Base-by-base conservation (phyloP, 345 rosid species). In the Passiflora organensis region DNA sequence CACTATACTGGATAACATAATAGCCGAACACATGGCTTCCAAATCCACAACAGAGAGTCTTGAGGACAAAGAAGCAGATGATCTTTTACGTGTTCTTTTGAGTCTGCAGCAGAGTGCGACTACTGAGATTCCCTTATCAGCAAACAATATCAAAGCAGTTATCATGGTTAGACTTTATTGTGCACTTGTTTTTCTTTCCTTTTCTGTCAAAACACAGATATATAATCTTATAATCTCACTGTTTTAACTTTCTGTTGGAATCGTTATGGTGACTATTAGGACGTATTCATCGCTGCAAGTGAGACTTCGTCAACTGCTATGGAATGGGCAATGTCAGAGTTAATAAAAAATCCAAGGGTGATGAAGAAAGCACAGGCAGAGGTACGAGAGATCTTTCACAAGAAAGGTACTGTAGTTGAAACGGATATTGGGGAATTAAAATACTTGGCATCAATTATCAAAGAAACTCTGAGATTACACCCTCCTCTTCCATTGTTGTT, bases 91-190 rank as follows among this genome's bases (percentile, higher is more conserved):
- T 36, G 63, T 43, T 48, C 46, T 59, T 6, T 6, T 59, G 6
- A 49, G 28, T 13, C 0, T 36, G 13, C 55, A 51, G 8, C 47
- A 38, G 2, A 10, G 16, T 2, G 41, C 21, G 0, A 12, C 13
- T 8, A 22, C 38, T 34, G 47, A 25, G 13, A 19, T 59, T 24
- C 47, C 64, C 22, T 0, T 49, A 11, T 13, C 55, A 0, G 55
- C 48, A 10, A 17, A 22, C 37, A 49, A 10, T n/a, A n/a, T 49
- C 44, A 59, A 48, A 22, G 10, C 47, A 22, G 23, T 59, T 21
- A 15, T 48, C 16, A 1, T 59, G 22, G 55, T 48, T 1, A 51
- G 54, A 25, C 25, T 28, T 28, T 28, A 8, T 8, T 28, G n/a
- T n/a, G n/a, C n/a, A n/a, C n/a, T n/a, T n/a, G n/a, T n/a, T n/a